Base-by-base conservation (phyloP, 352 stramenopile genomes). In the Phytophthora palmivora region DNA sequence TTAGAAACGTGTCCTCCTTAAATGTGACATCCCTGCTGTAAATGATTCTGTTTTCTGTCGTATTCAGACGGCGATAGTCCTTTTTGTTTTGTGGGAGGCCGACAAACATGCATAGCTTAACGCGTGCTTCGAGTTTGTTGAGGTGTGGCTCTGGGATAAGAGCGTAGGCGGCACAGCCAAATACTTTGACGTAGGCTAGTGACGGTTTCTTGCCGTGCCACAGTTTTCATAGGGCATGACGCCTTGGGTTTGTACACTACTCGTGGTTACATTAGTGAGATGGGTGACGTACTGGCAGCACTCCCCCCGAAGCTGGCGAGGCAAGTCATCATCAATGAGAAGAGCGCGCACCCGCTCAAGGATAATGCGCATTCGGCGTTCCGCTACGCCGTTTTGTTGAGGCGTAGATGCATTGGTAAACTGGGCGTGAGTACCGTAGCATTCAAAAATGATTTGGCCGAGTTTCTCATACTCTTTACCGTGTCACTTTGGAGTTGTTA, bases 1-100 rank as follows among this genome's bases (percentile, higher is more conserved):
- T n/a, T n/a, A n/a, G n/a, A n/a, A n/a, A n/a, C n/a, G n/a, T n/a
- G n/a, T n/a, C n/a, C n/a, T n/a, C n/a, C n/a, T n/a, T n/a, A n/a
- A n/a, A n/a, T n/a, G n/a, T 32, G 8, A 32, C 26, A 32, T 32
- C 26, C 4, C 52, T 16, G 38, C 38, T 64, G 33, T 67, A 69
- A 18, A 59, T 50, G 6, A 58, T 54, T 28, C 16, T 18, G 15
- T 69, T 69, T 15, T 54, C 46, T 2, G 32, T 42, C 12, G 46
- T 69, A 16, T 33, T 42, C 3, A 63, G 37, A 9, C 55, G 39
- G 21, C 38, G 41, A 16, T 59, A 63, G 11, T 53, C 39, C 19
- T 51, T 59, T 54, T 69, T 64, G 38, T 64, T 63, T 26, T 30
- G 18, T 5, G 38, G 60, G n/a, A 64, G 22, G 0, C 60, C 46